Evolutionary conservation across 2,329 filamentous ascomycete genomes (phyloP).

Genomic region (Ascochyta rabiei): DNA sequence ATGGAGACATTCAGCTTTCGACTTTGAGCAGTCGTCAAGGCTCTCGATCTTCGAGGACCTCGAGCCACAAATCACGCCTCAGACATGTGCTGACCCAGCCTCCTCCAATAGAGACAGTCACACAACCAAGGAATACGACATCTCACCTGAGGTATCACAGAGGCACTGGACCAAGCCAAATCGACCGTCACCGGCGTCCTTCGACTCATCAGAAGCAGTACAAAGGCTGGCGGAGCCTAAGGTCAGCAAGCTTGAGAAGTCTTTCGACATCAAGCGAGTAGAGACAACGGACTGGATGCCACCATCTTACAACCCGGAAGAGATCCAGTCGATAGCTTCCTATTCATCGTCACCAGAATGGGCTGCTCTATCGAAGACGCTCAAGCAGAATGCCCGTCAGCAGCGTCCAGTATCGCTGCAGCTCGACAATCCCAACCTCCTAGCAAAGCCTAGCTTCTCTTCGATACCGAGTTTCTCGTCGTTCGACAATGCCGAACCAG

Average conservation of each 20-base stretch:
- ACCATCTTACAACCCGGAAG: slow-evolving; percentile 27
- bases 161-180: slow-evolving; percentile 27
- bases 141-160: slow-evolving; percentile 19
- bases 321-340: slow-evolving; percentile 15
- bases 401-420: slow-evolving; percentile 24
- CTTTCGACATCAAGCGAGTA: slow-evolving; percentile 24
- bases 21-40: slow-evolving; percentile 13
- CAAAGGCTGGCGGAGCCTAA: slow-evolving; percentile 19
- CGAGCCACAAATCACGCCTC: neutral
- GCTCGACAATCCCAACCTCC: slow-evolving; percentile 17
- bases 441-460: slow-evolving; percentile 8
- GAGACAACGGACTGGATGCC: slow-evolving; percentile 22
- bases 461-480: slow-evolving; percentile 24
- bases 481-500: slow-evolving; percentile 21
- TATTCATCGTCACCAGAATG: slow-evolving; percentile 32
- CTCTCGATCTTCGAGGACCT: slow-evolving; percentile 14
- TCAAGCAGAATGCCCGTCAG: slow-evolving; percentile 23
- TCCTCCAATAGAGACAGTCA: slow-evolving; percentile 14
- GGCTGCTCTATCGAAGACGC: slow-evolving; percentile 27
- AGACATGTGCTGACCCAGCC: slow-evolving; percentile 12
- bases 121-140: slow-evolving; percentile 12
- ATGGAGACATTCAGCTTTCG: slow-evolving; percentile 17
- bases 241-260: slow-evolving; percentile 20
- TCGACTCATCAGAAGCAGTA: slow-evolving; percentile 23
- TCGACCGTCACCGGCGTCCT: slow-evolving; percentile 23